Conservation (phyloP, 2,329 filamentous ascomycete genomes). For the Aspergillus oerlinghausenensis region DNA sequence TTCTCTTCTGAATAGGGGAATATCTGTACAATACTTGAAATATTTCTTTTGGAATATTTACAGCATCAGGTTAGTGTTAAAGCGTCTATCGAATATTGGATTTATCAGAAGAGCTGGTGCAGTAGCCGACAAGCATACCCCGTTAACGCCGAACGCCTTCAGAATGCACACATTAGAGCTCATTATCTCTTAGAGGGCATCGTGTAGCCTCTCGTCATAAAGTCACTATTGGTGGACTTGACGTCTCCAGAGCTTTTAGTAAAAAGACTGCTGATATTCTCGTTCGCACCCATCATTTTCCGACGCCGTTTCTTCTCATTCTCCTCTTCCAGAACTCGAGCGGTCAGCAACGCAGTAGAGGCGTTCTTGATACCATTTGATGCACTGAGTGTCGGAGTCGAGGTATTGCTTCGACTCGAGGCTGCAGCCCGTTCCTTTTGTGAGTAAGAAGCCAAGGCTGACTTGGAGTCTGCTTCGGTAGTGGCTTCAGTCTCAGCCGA, state of each 20-base stretch:
- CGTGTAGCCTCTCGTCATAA: slow-evolving; percentile 56
- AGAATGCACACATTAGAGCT: slow-evolving; percentile 4
- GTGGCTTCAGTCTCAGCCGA: slow-evolving; percentile 32
- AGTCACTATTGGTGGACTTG: slow-evolving; percentile 46
- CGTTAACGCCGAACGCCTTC: slow-evolving; percentile 4
- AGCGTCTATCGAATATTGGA: background rate
- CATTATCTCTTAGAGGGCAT: slow-evolving; percentile 44
- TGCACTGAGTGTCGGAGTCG: slow-evolving; percentile 29
- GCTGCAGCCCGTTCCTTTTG: slow-evolving; percentile 7
- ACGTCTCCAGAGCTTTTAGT: slow-evolving; percentile 41
- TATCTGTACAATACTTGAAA: background rate
- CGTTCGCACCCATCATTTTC: slow-evolving; percentile 61
- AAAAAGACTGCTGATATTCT: slow-evolving; percentile 54
- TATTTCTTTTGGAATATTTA: slow-evolving; percentile 8
- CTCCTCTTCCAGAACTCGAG: slow-evolving; percentile 81
- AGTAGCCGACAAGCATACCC: slow-evolving; percentile 8
- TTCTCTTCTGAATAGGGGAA: background rate
- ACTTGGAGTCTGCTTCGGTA: slow-evolving; percentile 30
- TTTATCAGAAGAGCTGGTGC: slow-evolving; percentile 1
- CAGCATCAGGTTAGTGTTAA: slow-evolving; percentile 20
- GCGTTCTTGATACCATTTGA: slow-evolving; percentile 76
- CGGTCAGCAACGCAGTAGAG: slow-evolving; percentile 77
- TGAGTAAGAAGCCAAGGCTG: slow-evolving; percentile 1
- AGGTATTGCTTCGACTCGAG: slow-evolving; percentile 25
- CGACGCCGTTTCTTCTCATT: slow-evolving; percentile 74